Evolutionary conservation across 345 rosid genomes (phyloP), one percentile per base, ranked within the genome.

Genomic region (Lenwebbia sp.): DNA sequence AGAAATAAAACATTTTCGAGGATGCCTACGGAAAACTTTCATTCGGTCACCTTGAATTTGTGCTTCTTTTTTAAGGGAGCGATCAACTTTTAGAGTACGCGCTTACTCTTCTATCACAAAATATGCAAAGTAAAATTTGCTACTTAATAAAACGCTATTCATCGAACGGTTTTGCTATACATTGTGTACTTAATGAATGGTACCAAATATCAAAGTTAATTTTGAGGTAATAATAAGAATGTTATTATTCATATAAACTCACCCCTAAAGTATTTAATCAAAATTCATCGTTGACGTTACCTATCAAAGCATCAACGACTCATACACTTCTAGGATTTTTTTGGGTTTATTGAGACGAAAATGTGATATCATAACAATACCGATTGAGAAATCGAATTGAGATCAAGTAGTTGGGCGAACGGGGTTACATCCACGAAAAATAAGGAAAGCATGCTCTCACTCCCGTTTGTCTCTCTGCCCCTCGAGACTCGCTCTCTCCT

Each of bases 321-420:
- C 5, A 1, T 28, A 62, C 3, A 30, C 30, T 62, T 62, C 11
- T 62, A 62, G 40, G 75, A 54, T 30, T 62, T 62, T 15, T 62
- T 30, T 41, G 44, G 44, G 44, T 41, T 41, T 41, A 41, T 0
- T 4, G 78, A 65, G 10, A 65, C 3, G 23, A 65, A 65, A 23
- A 33, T 33, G 50, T 47, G 19, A 2, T 13, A 65, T 17, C 17
- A 17, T 33, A 19, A 17, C 2, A 2, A 33, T 33, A 17, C 3
- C 0, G 1, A 65, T 65, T 0, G 13, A 17, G 25, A 33, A 65
- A 33, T 65, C 7, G 1, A 33, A 33, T 65, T 33, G 22, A 33
- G 19, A 65, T 65, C 3, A 22, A 65, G 19, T 33, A 33, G 78
- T 33, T 65, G 8, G 78, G 78, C 10, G 25, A 33, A 33, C 19